Conservation (phyloP, 345 rosid species). For the Eucalyptus polybractea region DNA sequence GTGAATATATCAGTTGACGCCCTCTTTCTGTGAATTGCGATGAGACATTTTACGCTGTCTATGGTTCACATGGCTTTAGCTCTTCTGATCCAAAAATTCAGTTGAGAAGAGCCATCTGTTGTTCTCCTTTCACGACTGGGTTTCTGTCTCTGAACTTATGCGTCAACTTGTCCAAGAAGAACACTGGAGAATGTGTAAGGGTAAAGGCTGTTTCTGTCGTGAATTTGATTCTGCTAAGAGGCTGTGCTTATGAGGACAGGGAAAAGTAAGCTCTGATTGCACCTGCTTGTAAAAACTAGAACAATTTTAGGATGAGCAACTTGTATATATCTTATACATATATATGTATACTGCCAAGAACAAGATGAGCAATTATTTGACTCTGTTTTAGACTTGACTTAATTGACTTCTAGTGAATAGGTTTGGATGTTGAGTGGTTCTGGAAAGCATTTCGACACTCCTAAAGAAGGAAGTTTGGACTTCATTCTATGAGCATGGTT, state of each 20-base stretch:
- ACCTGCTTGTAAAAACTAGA: neutral
- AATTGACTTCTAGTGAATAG: conserved; percentile 16
- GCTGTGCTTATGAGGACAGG: conserved; percentile 37
- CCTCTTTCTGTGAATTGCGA: neutral
- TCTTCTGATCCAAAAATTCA: conserved; percentile 7
- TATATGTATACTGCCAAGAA: neutral
- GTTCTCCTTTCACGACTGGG: conserved; percentile 29
- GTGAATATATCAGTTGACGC: conserved; percentile 5
- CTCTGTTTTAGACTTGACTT: neutral
- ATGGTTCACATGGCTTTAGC: neutral
- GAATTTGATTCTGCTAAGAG: conserved; percentile 57
- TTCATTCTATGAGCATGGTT: neutral
- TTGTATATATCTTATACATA: neutral
- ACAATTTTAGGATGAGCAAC: neutral
- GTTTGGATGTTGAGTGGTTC: conserved; percentile 29
- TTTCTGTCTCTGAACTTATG: conserved; percentile 46
- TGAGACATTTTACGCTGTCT: conserved; percentile 2
- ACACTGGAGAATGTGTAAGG: conserved; percentile 35
- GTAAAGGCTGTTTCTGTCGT: conserved; percentile 58
- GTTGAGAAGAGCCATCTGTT: conserved; percentile 8
- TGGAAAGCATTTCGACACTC: conserved; percentile 41
- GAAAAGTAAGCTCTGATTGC: conserved; percentile 39
- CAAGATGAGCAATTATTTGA: neutral
- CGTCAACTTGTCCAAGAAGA: conserved; percentile 21
- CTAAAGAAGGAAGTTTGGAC: conserved; percentile 14